Evolutionary conservation across 1,284 basidiomycete species (phyloP), one percentile per base, ranked within the genome.

Genomic region (Ganoderma resinaceum): DNA sequence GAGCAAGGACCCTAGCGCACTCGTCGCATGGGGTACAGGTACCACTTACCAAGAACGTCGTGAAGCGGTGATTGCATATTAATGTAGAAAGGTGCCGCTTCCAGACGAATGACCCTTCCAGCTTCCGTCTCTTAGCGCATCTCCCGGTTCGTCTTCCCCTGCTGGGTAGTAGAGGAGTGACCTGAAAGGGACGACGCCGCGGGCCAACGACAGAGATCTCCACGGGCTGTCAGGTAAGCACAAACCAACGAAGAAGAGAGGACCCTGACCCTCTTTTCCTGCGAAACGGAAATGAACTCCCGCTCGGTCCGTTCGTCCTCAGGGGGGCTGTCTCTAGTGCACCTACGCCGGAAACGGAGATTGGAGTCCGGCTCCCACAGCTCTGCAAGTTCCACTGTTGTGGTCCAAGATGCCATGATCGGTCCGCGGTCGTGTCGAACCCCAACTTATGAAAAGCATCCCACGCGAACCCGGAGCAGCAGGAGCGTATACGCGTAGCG

Each of bases 21-120:
- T 29, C 16, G 52, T 18, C 33, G 31, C 55, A 33, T 37, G 29
- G 31, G n/a, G 55, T 37, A 37, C 18, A n/a, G n/a, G n/a, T n/a
- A n/a, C 11, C 33, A n/a, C 14, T 35, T 23, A 58, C 55, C 33
- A 31, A 58, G 55, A 58, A 37, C 33, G 55, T 58, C 11, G 9
- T 35, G 31, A 12, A n/a, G 33, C 33, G 33, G 55, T 33, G 55
- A 58, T 58, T 37, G 55, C 20, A 23, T 29, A 58, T 31, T n/a
- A n/a, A 37, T 58, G n/a, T 37, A 31, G n/a, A n/a, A n/a, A 18
- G 11, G 55, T 31, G 33, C 31, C 16, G n/a, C 33, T 58, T 58
- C 55, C 55, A 58, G 20, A 58, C 33, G 33, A n/a, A 58, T 37
- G 33, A 37, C 55, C 55, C 33, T 58, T 37, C 52, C n/a, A 31